A percentile compares a stretch with the other conserved stretches of the same genome.
These are phyloP conservation scores for Fusarium albidum DNA, from an alignment of 2,329 filamentous ascomycete genomes.

Conservation along the genomic window DNA sequence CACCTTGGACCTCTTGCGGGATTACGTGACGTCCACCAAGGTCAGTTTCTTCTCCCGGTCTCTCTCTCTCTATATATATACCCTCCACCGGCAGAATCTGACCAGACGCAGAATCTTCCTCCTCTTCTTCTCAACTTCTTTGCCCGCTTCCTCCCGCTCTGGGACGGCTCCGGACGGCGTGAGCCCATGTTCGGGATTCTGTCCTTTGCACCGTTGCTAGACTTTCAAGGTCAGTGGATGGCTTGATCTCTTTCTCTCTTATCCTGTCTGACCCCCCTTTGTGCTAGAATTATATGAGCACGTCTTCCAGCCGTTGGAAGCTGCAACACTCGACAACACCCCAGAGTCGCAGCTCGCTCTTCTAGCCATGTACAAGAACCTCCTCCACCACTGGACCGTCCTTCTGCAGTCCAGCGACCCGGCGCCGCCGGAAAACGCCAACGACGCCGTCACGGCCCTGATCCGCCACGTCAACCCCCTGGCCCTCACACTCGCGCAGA, in stretches of 20 bases:
- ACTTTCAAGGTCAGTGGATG: constrained; percentile 60
- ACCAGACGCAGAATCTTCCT: constrained; percentile 52
- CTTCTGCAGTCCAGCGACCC: constrained; percentile 51
- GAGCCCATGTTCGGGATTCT: constrained; percentile 66
- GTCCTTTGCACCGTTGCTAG: constrained; percentile 60
- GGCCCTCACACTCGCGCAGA: constrained; percentile 67
- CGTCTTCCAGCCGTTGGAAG: constrained; percentile 62
- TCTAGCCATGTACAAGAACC: constrained; percentile 70
- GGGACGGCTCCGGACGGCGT: constrained; percentile 68
- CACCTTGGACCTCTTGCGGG: constrained; percentile 62
- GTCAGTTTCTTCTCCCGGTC: constrained; percentile 53
- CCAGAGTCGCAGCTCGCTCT: constrained; percentile 64
- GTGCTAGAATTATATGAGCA: constrained; percentile 57
- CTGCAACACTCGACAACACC: constrained; percentile 57
- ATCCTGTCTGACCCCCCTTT: constrained; percentile 32
- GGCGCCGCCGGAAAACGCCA: constrained; percentile 47
- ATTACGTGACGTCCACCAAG: constrained; percentile 65
- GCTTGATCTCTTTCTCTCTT: no score
- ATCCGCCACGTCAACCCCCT: constrained; percentile 62
- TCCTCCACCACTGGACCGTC: constrained; percentile 69
- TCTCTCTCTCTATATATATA: background rate
- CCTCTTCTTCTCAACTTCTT: constrained; percentile 60
- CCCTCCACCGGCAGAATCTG: constrained; percentile 8
- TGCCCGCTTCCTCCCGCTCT: constrained; percentile 61
- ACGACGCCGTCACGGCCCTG: constrained; percentile 51